Conservation (phyloP, 495 filamentous ascomycete genomes). For the Penicillium robsamsonii region DNA sequence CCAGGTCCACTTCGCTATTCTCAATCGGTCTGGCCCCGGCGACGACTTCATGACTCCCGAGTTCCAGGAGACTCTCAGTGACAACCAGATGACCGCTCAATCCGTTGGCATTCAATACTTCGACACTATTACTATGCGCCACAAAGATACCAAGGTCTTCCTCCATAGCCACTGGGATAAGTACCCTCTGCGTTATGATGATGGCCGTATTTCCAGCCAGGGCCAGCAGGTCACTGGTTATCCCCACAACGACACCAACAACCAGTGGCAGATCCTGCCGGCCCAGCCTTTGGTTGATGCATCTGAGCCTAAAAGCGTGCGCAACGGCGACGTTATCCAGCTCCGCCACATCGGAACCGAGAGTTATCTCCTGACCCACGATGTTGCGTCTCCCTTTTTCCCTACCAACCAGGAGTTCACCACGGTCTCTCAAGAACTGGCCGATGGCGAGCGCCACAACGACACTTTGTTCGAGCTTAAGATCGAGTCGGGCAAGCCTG, state of each 20-base stretch:
- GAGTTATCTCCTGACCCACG: constrained; percentile 87
- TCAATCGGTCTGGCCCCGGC: constrained; percentile 84
- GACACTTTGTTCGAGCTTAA: constrained; percentile 92
- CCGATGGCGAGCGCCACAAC: constrained; percentile 73
- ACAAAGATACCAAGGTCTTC: constrained; percentile 96
- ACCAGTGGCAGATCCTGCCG: constrained; percentile 93
- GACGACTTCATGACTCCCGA: constrained; percentile 99
- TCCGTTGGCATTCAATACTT: constrained; percentile 85
- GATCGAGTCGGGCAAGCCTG: constrained; percentile 79
- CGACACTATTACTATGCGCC: constrained; percentile 80
- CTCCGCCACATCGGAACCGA: constrained; percentile 86
- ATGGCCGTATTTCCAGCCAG: constrained; percentile 95
- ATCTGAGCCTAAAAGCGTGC: constrained; percentile 59
- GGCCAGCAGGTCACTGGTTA: constrained; percentile 98
- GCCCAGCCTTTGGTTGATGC: constrained; percentile 50
- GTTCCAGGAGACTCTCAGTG: constrained; percentile 93
- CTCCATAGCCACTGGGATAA: constrained; percentile 88
- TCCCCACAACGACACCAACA: constrained; percentile 97
- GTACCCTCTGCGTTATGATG: constrained; percentile 94
- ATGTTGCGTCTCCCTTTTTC: constrained; percentile 95
- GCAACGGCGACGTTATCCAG: constrained; percentile 83
- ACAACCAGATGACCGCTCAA: constrained; percentile 87
- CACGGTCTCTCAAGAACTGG: constrained; percentile 68
- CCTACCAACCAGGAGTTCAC: constrained; percentile 99
- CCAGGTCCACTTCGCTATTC: constrained; percentile 94